These are phyloP conservation scores for Suhomyces faveliae DNA, from an alignment of 805 yeast genomes.

Conservation along the genomic window DNA sequence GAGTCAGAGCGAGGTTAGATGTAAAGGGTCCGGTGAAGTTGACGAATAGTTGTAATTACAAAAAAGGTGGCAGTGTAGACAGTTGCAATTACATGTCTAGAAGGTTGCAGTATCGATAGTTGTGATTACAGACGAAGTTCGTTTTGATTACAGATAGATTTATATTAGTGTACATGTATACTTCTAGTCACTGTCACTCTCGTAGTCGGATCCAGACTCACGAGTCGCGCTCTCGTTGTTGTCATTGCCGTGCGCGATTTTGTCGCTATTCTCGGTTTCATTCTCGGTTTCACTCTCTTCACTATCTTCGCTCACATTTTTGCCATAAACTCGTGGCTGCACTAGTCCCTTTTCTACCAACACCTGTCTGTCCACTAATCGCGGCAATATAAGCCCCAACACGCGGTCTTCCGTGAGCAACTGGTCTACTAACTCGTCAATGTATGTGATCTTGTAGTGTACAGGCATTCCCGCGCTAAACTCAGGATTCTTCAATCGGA, in stretches of 20 bases:
- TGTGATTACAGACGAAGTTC: no score
- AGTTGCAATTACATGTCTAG: no score
- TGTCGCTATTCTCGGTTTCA: constrained; percentile 6
- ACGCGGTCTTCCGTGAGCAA: constrained; percentile 57
- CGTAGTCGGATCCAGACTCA: constrained; percentile 15
- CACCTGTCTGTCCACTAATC: constrained; percentile 44
- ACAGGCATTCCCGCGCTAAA: constrained; percentile 19
- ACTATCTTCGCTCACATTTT: constrained; percentile 12
- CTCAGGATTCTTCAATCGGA: constrained; percentile 28
- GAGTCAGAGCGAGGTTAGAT: no score
- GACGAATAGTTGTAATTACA: no score
- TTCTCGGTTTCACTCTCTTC: constrained; percentile 10
- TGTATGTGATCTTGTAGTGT: constrained; percentile 40
- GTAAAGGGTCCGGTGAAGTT: no score
- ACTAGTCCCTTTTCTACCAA: constrained; percentile 44
- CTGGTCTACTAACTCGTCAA: constrained; percentile 76
- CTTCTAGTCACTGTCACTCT: constrained; percentile 39
- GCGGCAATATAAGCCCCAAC: constrained; percentile 72
- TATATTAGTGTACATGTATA: no score
- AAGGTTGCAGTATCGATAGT: no score
- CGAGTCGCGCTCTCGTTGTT: constrained; percentile 8
- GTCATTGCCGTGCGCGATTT: constrained; percentile 7
- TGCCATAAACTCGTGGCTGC: constrained; percentile 37
- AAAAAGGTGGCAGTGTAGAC: no score
- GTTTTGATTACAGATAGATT: no score